These are phyloP conservation scores for Mycena olivaceomarginata DNA, from an alignment of 768 basidiomycete genomes.

Conservation along the genomic window DNA sequence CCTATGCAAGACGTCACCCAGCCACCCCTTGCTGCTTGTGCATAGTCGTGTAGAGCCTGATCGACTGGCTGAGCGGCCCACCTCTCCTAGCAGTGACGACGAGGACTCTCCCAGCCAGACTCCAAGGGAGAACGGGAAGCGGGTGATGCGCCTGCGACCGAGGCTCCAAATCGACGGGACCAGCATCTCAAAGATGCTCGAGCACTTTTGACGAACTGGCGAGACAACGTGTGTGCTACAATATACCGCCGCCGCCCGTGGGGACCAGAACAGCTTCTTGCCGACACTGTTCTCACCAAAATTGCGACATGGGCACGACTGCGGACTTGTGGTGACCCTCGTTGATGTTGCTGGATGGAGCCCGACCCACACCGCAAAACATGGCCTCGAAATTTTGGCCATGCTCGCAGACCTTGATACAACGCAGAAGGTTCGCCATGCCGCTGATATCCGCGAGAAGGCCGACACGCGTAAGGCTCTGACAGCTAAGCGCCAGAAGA, in stretches of 20 bases:
- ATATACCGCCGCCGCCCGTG: not conserved
- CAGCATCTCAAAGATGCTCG: slow-evolving; percentile 8
- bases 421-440: no score
- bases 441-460: no score
- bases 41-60: not conserved
- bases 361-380: slow-evolving; percentile 34
- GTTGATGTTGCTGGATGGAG: slow-evolving; percentile 20
- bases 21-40: not conserved
- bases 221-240: not conserved
- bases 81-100: not conserved
- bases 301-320: not conserved
- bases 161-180: not conserved
- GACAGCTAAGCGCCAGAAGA: no score
- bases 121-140: no score
- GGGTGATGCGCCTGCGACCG: no score
- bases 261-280: not conserved
- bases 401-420: not conserved
- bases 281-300: not conserved
- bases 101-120: no score
- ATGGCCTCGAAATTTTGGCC: slow-evolving; percentile 47
- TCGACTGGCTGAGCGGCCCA: no score
- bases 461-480: no score
- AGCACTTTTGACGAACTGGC: not conserved
- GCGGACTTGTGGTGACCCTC: slow-evolving; percentile 39
- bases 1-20: slow-evolving; percentile 3